phyloP scores from a whole-genome alignment of 352 stramenopile genomes.

The Phytophthora quininea region DNA sequence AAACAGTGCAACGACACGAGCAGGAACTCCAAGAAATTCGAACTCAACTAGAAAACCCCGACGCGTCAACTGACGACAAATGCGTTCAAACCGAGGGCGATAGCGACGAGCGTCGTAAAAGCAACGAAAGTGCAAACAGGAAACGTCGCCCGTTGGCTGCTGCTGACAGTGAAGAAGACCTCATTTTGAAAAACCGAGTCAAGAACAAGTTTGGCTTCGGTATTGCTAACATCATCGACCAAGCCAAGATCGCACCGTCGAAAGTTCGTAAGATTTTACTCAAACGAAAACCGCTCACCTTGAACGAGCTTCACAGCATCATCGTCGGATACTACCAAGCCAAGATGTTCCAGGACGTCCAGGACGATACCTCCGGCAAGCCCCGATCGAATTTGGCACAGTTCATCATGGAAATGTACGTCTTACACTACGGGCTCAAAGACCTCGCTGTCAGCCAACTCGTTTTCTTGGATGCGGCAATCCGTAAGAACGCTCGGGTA shows the following conservation, averaged over 20 bases:
- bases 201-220: slow-evolving; percentile 73
- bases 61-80: slow-evolving; percentile 43
- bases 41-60: slow-evolving; percentile 38
- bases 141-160: slow-evolving; percentile 30
- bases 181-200: slow-evolving; percentile 62
- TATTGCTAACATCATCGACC: slow-evolving; percentile 79
- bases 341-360: slow-evolving; percentile 82
- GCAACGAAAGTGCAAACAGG: slow-evolving; percentile 24
- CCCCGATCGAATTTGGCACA: slow-evolving; percentile 62
- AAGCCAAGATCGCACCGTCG: slow-evolving; percentile 70
- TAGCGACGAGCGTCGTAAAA: slow-evolving; percentile 22
- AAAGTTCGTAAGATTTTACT: slow-evolving; percentile 79
- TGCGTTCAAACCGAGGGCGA: slow-evolving; percentile 54
- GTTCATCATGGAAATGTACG: slow-evolving; percentile 87
- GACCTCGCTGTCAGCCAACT: slow-evolving; percentile 82
- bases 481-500: slow-evolving; percentile 67
- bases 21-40: slow-evolving; percentile 45
- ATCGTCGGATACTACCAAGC: slow-evolving; percentile 83
- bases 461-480: slow-evolving; percentile 77
- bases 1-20: slow-evolving; percentile 33
- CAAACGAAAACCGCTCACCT: slow-evolving; percentile 74
- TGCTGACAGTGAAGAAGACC: slow-evolving; percentile 44
- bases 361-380: slow-evolving; percentile 70
- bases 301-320: slow-evolving; percentile 75
- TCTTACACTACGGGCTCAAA: slow-evolving; percentile 81